These are phyloP conservation scores for Acanthamoeba divionensis DNA, from an alignment of 208 protist species.

Conservation along the genomic window DNA sequence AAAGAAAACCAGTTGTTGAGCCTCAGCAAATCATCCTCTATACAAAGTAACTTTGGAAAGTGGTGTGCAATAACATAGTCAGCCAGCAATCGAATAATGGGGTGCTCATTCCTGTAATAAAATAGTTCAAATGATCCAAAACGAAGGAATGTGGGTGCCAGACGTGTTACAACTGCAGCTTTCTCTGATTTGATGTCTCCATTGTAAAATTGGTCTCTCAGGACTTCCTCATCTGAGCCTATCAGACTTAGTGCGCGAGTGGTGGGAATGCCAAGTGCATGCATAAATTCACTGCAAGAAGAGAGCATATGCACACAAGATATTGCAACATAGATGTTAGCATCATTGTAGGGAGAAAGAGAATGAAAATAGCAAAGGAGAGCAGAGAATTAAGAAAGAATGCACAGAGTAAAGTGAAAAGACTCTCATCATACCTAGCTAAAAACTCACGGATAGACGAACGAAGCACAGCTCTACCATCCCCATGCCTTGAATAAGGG, in stretches of 20 bases:
- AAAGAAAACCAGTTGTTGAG: not conserved
- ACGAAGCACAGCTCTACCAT: constrained; percentile 77
- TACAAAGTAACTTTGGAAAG: too few species aligned
- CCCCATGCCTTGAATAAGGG: constrained; percentile 73
- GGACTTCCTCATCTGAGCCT: not conserved
- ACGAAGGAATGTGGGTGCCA: constrained; percentile 70
- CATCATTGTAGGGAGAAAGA: not conserved
- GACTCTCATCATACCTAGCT: not conserved
- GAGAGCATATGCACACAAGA: too few species aligned
- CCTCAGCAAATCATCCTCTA: not conserved
- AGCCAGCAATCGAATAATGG: too few species aligned
- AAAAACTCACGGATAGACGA: constrained; percentile 78
- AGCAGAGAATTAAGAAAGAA: not conserved
- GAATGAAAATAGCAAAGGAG: not conserved
- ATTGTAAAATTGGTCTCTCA: constrained; percentile 69
- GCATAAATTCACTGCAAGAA: constrained; percentile 75
- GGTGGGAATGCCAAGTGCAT: constrained; percentile 70
- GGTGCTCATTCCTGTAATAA: not conserved
- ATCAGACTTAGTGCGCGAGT: constrained; percentile 66
- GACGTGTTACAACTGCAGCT: constrained; percentile 61
- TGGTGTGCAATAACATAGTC: too few species aligned
- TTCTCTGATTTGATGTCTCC: constrained; percentile 60
- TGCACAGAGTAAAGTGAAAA: not conserved
- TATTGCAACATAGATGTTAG: too few species aligned
- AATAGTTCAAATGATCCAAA: constrained; percentile 79